Evolutionary conservation across 2,329 filamentous ascomycete species (phyloP).

Genomic region (Talaromyces sp.): DNA sequence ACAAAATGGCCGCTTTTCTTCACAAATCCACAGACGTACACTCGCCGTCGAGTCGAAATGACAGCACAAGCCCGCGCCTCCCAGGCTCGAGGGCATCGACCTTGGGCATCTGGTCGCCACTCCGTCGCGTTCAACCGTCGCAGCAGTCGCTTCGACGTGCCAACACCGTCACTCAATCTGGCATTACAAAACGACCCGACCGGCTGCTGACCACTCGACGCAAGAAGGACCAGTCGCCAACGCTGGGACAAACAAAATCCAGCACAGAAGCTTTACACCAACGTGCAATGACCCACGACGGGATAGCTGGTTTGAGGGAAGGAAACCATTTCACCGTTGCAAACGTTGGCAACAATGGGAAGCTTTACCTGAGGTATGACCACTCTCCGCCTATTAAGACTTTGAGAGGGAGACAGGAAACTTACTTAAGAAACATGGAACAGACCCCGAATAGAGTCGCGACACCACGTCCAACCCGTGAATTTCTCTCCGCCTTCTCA

Average conservation of each 20-base stretch:
- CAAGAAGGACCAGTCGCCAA: constrained; percentile 29
- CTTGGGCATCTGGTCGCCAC: background rate
- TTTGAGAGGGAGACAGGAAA: constrained; percentile 13
- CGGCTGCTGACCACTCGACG: constrained; percentile 23
- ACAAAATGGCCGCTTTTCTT: constrained; percentile 4
- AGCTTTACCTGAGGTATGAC: constrained; percentile 70
- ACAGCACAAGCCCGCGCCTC: background rate
- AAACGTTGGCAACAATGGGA: constrained; percentile 76
- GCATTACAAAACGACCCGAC: constrained; percentile 20
- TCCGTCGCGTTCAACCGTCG: constrained; percentile 15
- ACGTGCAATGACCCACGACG: constrained; percentile 46
- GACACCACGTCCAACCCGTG: constrained; percentile 7
- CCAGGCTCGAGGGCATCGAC: constrained; percentile 9
- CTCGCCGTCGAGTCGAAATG: background rate
- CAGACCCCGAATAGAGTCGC: constrained; percentile 31
- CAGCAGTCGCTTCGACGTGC: constrained; percentile 28
- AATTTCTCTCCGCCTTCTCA: constrained; percentile 52
- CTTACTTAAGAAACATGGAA: constrained; percentile 1
- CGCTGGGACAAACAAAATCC: constrained; percentile 41
- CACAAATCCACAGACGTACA: background rate
- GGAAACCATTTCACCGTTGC: constrained; percentile 71
- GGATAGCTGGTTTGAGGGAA: constrained; percentile 55
- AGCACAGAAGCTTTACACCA: constrained; percentile 46
- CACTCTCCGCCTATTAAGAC: constrained; percentile 4
- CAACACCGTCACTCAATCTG: constrained; percentile 32